phyloP scores from a whole-genome alignment of 306 rosid species.

The Elaeagnus macrophylla region DNA sequence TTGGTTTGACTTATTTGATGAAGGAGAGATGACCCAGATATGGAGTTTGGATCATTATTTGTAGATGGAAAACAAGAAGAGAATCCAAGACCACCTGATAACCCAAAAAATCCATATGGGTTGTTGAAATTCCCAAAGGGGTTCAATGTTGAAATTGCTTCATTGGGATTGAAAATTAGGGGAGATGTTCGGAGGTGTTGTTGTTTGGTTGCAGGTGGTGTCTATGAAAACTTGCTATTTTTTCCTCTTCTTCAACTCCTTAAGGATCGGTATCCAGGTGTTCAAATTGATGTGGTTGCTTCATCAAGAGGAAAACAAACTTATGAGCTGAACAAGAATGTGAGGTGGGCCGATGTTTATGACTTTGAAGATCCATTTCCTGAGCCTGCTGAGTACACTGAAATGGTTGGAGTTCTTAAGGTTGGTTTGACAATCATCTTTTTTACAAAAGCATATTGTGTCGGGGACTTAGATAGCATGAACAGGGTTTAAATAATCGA shows the following conservation, averaged over 20 bases:
- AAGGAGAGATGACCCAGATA: slow-evolving; percentile 62
- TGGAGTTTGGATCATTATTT: slow-evolving; percentile 63
- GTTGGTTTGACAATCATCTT: slow-evolving; percentile 23
- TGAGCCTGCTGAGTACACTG: slow-evolving; percentile 71
- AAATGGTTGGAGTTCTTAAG: slow-evolving; percentile 69
- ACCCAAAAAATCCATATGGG: slow-evolving; percentile 63
- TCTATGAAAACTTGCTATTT: slow-evolving; percentile 67
- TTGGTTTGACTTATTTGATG: slow-evolving; percentile 80
- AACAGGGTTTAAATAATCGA: no score
- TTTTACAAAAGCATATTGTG: no score
- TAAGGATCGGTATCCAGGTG: slow-evolving; percentile 82
- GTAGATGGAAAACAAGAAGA: slow-evolving; percentile 77
- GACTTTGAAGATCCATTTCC: slow-evolving; percentile 63
- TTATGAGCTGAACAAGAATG: slow-evolving; percentile 77
- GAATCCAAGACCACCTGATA: slow-evolving; percentile 65
- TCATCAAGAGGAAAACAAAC: slow-evolving; percentile 70
- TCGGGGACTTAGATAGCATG: no score
- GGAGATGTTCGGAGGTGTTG: slow-evolving; percentile 88
- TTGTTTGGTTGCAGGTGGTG: slow-evolving; percentile 75
- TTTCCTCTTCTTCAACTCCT: slow-evolving; percentile 68
- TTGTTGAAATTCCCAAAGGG: slow-evolving; percentile 77
- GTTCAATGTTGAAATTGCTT: slow-evolving; percentile 57
- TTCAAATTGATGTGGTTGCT: slow-evolving; percentile 50
- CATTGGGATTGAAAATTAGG: slow-evolving; percentile 53
- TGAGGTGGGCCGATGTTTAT: slow-evolving; percentile 68